Evolutionary conservation across 202 grass and related monocot species (phyloP), one percentile per base, ranked within the genome.

Genomic region (Elaeis oleifera): DNA sequence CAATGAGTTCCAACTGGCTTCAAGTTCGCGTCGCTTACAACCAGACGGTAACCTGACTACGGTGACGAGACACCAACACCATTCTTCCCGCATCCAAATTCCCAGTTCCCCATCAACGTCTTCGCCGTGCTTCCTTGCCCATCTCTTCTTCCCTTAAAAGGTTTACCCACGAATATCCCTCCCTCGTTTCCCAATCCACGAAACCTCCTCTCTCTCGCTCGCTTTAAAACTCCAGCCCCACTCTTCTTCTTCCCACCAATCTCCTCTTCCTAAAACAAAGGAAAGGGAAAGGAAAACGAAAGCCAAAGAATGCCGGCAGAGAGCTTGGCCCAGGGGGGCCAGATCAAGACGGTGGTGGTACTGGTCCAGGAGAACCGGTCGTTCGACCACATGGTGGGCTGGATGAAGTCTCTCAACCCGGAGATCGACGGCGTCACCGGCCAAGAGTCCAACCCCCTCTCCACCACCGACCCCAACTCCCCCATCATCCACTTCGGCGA

Each of bases 321-420:
- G 11, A 44, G 36, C 36, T 14, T 14, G 36, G 2, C 9, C 36
- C 8, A 9, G 36, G 36, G 2, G 9, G 36, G 9, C 56, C 83
- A 81, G 65, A 97, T 97, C 65, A 91, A 91, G 83, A 97, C 87
- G 62, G 79, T 91, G 74, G 92, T 91, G 67, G 84, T 97, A 53
- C 60, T 97, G 74, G 65, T 97, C 22, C 84, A 86, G 71, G 92
- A 91, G 82, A 91, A 97, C 74, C 79, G 87, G 2, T 97, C 92
- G 39, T 97, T 96, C 68, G 87, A 96, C 81, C 92, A 96, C 79
- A 96, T 96, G 81, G 87, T 96, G 0, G 87, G 87, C 0, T 91
- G 91, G 91, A 96, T 96, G 87, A 90, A 91, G 19, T 69, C 76
- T 0, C 51, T 89, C 11, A 84, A 97, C 79, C 54, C 73, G 1